Conservation (phyloP, 208 protist species). For the Wallacemonas sp. region DNA sequence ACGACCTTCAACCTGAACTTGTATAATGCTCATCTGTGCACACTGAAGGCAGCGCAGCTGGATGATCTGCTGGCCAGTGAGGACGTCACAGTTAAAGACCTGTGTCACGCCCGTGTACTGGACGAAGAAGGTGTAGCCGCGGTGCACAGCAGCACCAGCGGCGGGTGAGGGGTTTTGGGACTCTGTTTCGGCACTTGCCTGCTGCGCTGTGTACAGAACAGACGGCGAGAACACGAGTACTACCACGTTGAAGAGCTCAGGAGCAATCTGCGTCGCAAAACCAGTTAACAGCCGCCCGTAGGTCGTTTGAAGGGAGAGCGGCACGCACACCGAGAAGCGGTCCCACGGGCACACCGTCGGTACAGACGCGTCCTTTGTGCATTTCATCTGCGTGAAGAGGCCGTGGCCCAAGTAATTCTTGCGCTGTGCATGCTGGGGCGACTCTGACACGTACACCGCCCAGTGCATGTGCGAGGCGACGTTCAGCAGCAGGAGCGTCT, state of each 20-base stretch:
- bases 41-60: conserved; percentile 75
- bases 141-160: not conserved
- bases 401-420: conserved; percentile 55
- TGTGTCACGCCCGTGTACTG: conserved; percentile 42
- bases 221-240: conserved; percentile 57
- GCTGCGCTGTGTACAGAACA: conserved; percentile 35
- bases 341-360: conserved; percentile 70
- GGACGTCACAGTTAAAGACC: conserved; percentile 46
- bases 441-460: conserved; percentile 58
- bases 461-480: conserved; percentile 64
- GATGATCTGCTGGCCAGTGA: conserved; percentile 58
- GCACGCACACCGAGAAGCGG: conserved; percentile 48
- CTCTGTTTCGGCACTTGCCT: not conserved
- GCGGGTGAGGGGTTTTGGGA: not conserved
- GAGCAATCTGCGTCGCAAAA: conserved; percentile 55
- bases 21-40: conserved; percentile 55
- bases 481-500: conserved; percentile 43
- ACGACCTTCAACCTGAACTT: conserved; percentile 48
- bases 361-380: conserved; percentile 49
- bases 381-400: conserved; percentile 66
- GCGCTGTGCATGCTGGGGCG: conserved; percentile 36
- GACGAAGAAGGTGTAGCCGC: conserved; percentile 26
- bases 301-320: conserved; percentile 58
- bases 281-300: conserved; percentile 56
- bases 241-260: conserved; percentile 59